phyloP scores from a whole-genome alignment of 2,329 filamentous ascomycete genomes.

The Aspergillus pseudotamarii region DNA sequence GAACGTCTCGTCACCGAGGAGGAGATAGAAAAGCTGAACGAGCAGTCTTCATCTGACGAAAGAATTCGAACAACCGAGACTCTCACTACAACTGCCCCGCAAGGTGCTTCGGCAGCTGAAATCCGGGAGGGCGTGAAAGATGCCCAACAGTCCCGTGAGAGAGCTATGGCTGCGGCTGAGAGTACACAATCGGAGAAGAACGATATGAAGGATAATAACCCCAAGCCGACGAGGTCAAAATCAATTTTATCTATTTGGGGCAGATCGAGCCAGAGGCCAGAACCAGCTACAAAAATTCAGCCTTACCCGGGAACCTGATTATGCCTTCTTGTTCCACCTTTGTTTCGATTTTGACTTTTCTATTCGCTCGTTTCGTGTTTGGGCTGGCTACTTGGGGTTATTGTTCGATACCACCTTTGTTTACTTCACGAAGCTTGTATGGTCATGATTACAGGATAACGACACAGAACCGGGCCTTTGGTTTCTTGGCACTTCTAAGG shows the following conservation, averaged over 20 bases:
- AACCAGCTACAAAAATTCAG: conserved; percentile 25
- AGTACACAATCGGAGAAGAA: conserved; percentile 5
- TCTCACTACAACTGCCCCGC: conserved; percentile 44
- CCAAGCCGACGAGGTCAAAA: conserved; percentile 33
- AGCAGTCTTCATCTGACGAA: conserved; percentile 34
- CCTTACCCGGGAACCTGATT: conserved; percentile 42
- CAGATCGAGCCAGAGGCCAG: conserved; percentile 25
- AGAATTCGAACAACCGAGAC: conserved; percentile 39
- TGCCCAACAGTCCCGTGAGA: conserved; percentile 38
- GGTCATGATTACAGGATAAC: not conserved
- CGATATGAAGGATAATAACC: conserved; percentile 9
- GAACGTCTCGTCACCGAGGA: conserved; percentile 53
- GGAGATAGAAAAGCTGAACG: conserved; percentile 46
- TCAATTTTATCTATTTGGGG: conserved; percentile 34
- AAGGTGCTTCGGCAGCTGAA: conserved; percentile 43
- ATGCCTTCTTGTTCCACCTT: not conserved
- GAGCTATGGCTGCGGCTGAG: conserved; percentile 22
- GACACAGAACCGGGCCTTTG: not conserved
- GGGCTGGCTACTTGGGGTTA: not conserved
- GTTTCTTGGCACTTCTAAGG: not conserved
- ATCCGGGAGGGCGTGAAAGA: conserved; percentile 45
- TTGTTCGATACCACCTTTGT: conserved; percentile 6
- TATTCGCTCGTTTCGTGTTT: not conserved
- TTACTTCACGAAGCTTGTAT: not conserved
- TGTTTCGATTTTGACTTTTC: not conserved